Percentiles rank a stretch among this genome's conserved stretches.
phyloP scores from a whole-genome alignment of 2,329 filamentous ascomycete genomes.

The Cercospora beticola region DNA sequence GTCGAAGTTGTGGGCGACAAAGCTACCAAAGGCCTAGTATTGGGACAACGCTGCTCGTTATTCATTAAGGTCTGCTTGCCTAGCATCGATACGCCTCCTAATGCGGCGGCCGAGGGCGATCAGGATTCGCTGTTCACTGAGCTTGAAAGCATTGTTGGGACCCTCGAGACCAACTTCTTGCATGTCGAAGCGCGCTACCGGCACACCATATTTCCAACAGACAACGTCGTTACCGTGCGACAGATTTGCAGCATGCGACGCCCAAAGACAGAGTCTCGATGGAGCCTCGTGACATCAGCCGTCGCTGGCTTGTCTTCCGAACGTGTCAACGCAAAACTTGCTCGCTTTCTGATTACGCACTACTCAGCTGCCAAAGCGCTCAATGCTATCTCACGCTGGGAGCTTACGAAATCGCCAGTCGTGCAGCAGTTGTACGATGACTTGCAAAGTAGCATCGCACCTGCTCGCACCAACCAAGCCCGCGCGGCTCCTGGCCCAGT shows the following conservation, averaged over 20 bases:
- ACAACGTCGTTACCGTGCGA: constrained; percentile 35
- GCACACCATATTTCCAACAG: constrained; percentile 36
- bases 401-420: constrained; percentile 15
- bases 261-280: constrained; percentile 36
- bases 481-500: constrained; percentile 1
- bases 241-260: constrained; percentile 34
- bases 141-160: constrained; percentile 38
- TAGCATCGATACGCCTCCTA: constrained; percentile 12
- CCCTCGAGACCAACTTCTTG: constrained; percentile 33
- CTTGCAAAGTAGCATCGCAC: constrained; percentile 9
- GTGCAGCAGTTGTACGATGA: constrained; percentile 18
- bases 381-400: constrained; percentile 29
- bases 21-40: constrained; percentile 28
- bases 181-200: constrained; percentile 39
- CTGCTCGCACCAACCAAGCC: neutral
- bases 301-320: constrained; percentile 15
- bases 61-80: constrained; percentile 35
- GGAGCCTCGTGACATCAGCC: constrained; percentile 30
- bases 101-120: constrained; percentile 17
- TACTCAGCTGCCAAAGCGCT: constrained; percentile 27
- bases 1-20: constrained; percentile 35
- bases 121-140: constrained; percentile 35
- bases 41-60: constrained; percentile 30
- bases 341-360: constrained; percentile 27
- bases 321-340: constrained; percentile 21